These are phyloP conservation scores for Capsicum baccatum DNA, from an alignment of 257 asterid genomes.

Conservation along the genomic window DNA sequence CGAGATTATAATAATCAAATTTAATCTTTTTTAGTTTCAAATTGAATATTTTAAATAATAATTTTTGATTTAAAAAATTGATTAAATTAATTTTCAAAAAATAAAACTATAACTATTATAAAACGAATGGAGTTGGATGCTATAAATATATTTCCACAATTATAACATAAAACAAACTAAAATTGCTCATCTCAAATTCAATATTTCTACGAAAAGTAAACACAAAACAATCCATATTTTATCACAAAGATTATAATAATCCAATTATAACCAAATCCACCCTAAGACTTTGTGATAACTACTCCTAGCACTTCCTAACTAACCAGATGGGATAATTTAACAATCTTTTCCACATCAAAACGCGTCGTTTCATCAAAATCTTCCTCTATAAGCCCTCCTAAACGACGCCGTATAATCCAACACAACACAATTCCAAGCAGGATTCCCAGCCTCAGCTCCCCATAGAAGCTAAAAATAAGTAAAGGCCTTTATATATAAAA, in stretches of 20 bases:
- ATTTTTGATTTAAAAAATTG: no score
- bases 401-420: not conserved
- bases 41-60: no score
- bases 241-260: not conserved
- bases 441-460: conserved; percentile 26
- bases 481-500: not conserved
- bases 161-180: not conserved
- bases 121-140: not conserved
- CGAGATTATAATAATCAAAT: no score
- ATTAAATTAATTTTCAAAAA: not conserved
- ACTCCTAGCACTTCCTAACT: no score
- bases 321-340: not conserved
- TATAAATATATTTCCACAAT: not conserved
- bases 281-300: not conserved
- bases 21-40: no score
- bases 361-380: conserved; percentile 2
- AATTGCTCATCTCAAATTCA: not conserved
- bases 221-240: not conserved
- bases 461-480: not conserved
- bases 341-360: conserved; percentile 14
- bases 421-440: not conserved
- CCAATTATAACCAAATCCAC: not conserved
- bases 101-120: not conserved
- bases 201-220: not conserved
- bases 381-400: not conserved